Conservation (phyloP, 192 early-diverging fungal genomes). For the Gamsiella multidivaricata region DNA sequence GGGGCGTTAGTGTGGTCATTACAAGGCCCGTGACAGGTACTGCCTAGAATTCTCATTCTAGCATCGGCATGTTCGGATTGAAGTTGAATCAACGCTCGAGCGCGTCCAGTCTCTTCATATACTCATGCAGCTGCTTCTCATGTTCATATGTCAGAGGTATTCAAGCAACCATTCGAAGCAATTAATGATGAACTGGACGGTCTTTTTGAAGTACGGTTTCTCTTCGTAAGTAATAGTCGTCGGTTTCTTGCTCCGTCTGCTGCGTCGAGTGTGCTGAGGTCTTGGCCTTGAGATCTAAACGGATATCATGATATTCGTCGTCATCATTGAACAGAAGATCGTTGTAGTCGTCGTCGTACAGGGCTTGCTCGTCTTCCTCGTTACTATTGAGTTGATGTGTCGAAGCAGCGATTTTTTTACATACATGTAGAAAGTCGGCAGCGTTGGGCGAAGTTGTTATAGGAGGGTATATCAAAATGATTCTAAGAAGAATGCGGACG, state of each 20-base stretch:
- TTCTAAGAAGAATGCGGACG: no score
- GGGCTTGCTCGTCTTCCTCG: not conserved
- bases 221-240: no score
- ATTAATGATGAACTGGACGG: slow-evolving; percentile 2
- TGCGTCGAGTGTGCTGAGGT: not conserved
- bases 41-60: no score
- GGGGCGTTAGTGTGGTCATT: no score
- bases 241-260: not conserved
- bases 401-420: not conserved
- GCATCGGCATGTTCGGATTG: not conserved
- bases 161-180: slow-evolving; percentile 16
- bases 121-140: not conserved
- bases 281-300: not conserved
- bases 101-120: slow-evolving; percentile 9
- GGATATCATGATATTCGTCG: slow-evolving; percentile 4
- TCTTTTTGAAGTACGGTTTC: not conserved
- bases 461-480: no score
- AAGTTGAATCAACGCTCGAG: slow-evolving; percentile 14
- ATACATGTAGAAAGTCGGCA: not conserved
- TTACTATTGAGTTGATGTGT: not conserved
- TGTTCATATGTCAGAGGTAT: not conserved
- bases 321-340: not conserved
- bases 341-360: not conserved
- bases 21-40: no score
- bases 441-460: not conserved